Conservation (phyloP, 257 asterid species). For the Solanum rostratum region DNA sequence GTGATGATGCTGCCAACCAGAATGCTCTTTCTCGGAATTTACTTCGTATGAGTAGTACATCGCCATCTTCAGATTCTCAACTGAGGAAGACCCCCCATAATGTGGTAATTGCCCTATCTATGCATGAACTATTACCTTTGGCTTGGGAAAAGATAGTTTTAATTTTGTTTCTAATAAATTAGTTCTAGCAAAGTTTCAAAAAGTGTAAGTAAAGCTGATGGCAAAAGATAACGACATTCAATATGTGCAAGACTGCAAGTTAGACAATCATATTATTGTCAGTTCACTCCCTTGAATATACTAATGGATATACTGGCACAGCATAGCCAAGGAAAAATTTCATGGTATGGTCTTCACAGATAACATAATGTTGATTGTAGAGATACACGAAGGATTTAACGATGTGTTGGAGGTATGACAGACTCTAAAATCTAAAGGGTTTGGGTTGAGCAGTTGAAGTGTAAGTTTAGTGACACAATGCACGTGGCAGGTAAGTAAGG, state of each 20-base stretch:
- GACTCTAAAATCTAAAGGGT: not conserved
- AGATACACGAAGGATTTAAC: not conserved
- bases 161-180: not conserved
- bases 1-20: constrained; percentile 45
- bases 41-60: constrained; percentile 59
- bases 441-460: not conserved
- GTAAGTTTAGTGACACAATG: not conserved
- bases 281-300: not conserved
- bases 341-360: not conserved
- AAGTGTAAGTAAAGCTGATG: not conserved
- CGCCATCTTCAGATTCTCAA: constrained; percentile 81
- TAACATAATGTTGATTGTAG: not conserved
- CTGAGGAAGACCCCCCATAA: constrained; percentile 42
- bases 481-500: not conserved
- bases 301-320: not conserved
- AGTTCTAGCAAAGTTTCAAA: not conserved
- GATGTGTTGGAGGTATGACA: not conserved
- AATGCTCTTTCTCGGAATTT: constrained; percentile 42
- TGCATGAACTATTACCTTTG: not conserved
- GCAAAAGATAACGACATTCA: not conserved
- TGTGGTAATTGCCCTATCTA: constrained; percentile 31
- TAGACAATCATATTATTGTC: not conserved
- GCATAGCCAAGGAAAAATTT: not conserved
- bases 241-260: not conserved
- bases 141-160: not conserved